phyloP scores from a whole-genome alignment of 2,329 filamentous ascomycete genomes.

The Cladosporium sp. region DNA sequence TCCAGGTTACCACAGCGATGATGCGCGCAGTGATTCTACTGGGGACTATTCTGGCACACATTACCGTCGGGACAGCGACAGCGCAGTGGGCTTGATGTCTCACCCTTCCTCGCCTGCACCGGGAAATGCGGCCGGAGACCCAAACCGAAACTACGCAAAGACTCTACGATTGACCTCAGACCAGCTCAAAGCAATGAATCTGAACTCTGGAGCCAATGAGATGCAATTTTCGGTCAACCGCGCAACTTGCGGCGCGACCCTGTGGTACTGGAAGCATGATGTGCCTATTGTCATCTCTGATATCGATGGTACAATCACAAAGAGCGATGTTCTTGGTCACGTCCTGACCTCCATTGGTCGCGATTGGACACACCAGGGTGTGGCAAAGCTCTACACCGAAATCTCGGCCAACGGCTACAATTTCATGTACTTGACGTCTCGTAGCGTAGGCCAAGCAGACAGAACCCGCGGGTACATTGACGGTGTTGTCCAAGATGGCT shows the following conservation, averaged over 20 bases:
- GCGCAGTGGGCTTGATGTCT: constrained; percentile 66
- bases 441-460: constrained; percentile 91
- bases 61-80: constrained; percentile 67
- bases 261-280: constrained; percentile 92
- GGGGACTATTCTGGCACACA: constrained; percentile 48
- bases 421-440: constrained; percentile 95
- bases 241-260: constrained; percentile 85
- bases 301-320: constrained; percentile 98
- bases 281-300: constrained; percentile 96
- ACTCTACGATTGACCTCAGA: constrained; percentile 93
- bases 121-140: constrained; percentile 59
- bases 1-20: constrained; percentile 93
- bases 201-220: constrained; percentile 83
- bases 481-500: constrained; percentile 85
- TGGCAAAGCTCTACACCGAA: constrained; percentile 95
- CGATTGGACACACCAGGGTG: constrained; percentile 96
- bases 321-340: constrained; percentile 68
- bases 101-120: constrained; percentile 53
- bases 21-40: constrained; percentile 60
- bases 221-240: constrained; percentile 97
- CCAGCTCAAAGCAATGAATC: constrained; percentile 80
- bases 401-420: constrained; percentile 97
- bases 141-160: constrained; percentile 90
- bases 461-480: constrained; percentile 86
- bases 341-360: constrained; percentile 95